phyloP scores from a whole-genome alignment of 495 filamentous ascomycete genomes.

The Neurospora sp. region DNA sequence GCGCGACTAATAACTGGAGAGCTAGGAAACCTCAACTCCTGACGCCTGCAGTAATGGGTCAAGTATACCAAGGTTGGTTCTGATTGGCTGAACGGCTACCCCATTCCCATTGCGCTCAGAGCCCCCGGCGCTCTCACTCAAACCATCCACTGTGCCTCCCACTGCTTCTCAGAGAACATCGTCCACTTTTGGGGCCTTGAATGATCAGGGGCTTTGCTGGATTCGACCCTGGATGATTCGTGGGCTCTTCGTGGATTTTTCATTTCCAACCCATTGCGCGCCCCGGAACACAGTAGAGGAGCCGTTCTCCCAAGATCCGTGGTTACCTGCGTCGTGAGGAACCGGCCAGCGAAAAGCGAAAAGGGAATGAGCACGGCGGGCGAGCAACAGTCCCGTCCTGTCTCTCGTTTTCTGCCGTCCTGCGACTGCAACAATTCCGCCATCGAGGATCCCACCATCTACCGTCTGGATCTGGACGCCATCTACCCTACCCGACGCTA shows the following conservation, averaged over 20 bases:
- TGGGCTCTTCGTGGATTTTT: background rate
- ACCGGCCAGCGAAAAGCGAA: background rate
- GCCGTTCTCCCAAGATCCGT: background rate
- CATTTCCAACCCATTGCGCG: background rate
- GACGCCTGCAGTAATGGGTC: background rate
- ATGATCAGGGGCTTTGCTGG: background rate
- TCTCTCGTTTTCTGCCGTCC: background rate
- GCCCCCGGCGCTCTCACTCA: background rate
- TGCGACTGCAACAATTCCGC: background rate
- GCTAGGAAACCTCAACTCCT: background rate
- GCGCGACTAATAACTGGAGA: conserved; percentile 18
- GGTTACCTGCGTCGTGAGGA: background rate
- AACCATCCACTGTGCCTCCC: background rate
- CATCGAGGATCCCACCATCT: background rate
- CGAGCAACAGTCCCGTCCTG: background rate
- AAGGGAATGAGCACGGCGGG: background rate
- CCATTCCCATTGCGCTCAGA: background rate
- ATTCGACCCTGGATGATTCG: background rate
- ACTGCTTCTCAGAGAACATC: background rate
- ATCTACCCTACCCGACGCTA: background rate
- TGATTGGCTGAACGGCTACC: background rate
- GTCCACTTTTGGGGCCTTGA: background rate
- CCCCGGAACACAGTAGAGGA: background rate
- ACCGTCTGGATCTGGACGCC: background rate
- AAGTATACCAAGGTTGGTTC: background rate